Evolutionary conservation across 805 yeast species (phyloP), one percentile per base, ranked within the genome.

Genomic region (Limtongozyma cylindracea): DNA sequence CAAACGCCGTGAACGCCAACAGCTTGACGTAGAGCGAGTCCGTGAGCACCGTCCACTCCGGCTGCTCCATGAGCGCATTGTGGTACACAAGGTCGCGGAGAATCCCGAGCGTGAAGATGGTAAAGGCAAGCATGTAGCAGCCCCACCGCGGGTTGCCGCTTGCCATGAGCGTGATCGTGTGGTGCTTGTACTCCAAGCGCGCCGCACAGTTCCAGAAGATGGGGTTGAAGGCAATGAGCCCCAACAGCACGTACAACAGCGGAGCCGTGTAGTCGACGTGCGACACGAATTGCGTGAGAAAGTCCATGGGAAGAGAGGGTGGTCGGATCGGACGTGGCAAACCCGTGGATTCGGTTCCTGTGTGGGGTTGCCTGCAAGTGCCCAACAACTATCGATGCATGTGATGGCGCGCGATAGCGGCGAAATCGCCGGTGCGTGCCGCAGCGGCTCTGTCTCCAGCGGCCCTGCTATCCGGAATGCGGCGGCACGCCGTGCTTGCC

Each of bases 201-300:
- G 98, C 98, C 12, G 63, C 91, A 26, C 72, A 57, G 43, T 88
- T 88, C 98, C 98, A 88, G 41, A 82, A 84, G 16, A 74, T 61
- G 10, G 98, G 98, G 42, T 88, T 88, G 61, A 88, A 82, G 10
- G 69, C 66, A 33, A 88, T 73, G 15, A 73, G 61, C 6, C 53
- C 57, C n/a, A n/a, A n/a, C 14, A 76, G 39, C 4, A 84, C 62
- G 26, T 23, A 29, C 22, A 23, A 13, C 22, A 32, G 29, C 21
- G 22, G 28, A 2, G 30, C 30, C 5, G 28, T 24, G 16, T 20
- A 15, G n/a, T 23, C 25, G 21, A 32, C 31, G 21, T 25, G n/a
- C n/a, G n/a, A n/a, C n/a, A n/a, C n/a, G n/a, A n/a, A n/a, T n/a
- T n/a, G n/a, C n/a, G n/a, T n/a, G n/a, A n/a, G n/a, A n/a, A n/a